Percentiles rank a stretch among this genome's conserved stretches.
Evolutionary conservation across 495 filamentous ascomycete genomes (phyloP).

Genomic region (Podospora comata): DNA sequence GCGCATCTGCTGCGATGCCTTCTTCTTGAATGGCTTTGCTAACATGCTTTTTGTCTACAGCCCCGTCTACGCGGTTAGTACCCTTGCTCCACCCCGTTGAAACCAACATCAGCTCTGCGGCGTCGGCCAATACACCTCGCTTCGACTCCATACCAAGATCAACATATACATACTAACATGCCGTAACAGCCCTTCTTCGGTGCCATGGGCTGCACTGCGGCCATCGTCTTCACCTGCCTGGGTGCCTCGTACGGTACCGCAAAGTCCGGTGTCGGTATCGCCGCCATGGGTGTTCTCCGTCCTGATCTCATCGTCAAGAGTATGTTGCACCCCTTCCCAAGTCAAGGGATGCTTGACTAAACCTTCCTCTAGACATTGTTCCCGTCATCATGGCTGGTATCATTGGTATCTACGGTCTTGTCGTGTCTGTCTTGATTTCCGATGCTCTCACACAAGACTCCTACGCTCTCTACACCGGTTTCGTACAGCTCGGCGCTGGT

Average conservation of each 20-base stretch:
- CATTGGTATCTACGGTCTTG: conserved; percentile 99
- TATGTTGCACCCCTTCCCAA: conserved; percentile 40
- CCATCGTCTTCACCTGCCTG: conserved; percentile 99
- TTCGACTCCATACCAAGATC: conserved; percentile 19
- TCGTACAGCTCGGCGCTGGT: conserved; percentile 97
- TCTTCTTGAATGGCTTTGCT: conserved; percentile 13
- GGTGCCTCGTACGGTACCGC: conserved; percentile 98
- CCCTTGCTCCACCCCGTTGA: conserved; percentile 20
- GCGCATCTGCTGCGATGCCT: neutral
- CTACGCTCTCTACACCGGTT: conserved; percentile 80
- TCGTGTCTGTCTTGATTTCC: conserved; percentile 97
- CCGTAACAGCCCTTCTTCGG: conserved; percentile 87
- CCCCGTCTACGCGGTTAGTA: conserved; percentile 98
- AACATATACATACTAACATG: conserved; percentile 14
- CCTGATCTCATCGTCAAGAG: conserved; percentile 99
- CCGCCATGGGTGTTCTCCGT: conserved; percentile 94
- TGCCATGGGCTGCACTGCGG: conserved; percentile 96
- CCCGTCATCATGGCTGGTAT: conserved; percentile 99
- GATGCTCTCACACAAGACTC: conserved; percentile 79
- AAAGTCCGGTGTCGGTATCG: conserved; percentile 98
- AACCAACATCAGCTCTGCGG: conserved; percentile 10
- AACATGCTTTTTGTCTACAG: conserved; percentile 47
- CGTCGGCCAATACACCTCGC: conserved; percentile 8
- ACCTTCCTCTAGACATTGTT: conserved; percentile 72
- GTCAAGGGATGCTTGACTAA: neutral